phyloP scores from a whole-genome alignment of 805 yeast species.

The Saturnispora quitensis region DNA sequence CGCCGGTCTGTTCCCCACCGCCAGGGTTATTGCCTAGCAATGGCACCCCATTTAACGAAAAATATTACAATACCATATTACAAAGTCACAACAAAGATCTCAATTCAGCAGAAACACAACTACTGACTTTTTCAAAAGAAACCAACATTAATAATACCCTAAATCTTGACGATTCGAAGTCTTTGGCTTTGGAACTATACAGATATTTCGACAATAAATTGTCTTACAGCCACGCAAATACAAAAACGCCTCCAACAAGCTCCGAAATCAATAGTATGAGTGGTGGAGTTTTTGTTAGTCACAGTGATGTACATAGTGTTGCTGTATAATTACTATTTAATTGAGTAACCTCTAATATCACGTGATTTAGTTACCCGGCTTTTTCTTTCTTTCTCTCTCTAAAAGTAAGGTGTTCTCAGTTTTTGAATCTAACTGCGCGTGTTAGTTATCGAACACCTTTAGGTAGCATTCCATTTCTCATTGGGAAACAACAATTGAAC shows the following conservation, averaged over 20 bases:
- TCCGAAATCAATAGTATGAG: not conserved
- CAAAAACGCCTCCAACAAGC: not conserved
- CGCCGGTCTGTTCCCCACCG: not conserved
- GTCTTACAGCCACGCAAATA: not conserved
- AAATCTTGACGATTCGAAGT: not conserved
- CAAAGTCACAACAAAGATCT: not conserved
- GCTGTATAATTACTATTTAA: not conserved
- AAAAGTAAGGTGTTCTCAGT: not conserved
- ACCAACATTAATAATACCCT: not conserved
- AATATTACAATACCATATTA: not conserved
- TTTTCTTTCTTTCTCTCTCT: not conserved
- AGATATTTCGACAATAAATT: not conserved
- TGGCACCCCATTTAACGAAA: not conserved
- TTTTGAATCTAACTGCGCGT: not conserved
- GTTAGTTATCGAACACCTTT: not conserved
- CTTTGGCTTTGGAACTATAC: not conserved
- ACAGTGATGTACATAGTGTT: not conserved
- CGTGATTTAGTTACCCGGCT: not conserved
- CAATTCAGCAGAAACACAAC: not conserved
- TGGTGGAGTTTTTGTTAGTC: not conserved
- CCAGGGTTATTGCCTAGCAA: not conserved
- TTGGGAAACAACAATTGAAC: conserved; percentile 7
- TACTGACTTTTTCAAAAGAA: not conserved
- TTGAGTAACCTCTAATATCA: not conserved
- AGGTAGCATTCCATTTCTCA: not conserved